Percentiles rank a stretch among this genome's conserved stretches.
Evolutionary conservation across 1,139 yeast species (phyloP).

Genomic region (Pichia sp.): DNA sequence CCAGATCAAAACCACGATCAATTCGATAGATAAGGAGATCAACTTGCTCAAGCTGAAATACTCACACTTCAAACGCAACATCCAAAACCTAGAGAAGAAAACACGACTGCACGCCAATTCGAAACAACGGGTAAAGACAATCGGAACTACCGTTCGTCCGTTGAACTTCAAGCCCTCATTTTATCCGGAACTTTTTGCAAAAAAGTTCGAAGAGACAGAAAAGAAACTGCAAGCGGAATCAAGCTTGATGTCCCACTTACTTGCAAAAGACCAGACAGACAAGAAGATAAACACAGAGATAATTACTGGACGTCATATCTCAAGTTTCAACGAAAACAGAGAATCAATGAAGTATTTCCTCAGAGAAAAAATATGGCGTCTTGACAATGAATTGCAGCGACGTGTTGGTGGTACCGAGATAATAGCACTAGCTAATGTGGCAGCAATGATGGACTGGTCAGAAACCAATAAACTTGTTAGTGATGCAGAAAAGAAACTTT

Average conservation of each 20-base stretch:
- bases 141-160: background rate
- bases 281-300: background rate
- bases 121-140: background rate
- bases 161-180: conserved; percentile 3
- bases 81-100: background rate
- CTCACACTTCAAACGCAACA: background rate
- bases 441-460: conserved; percentile 5
- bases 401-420: conserved; percentile 3
- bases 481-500: background rate
- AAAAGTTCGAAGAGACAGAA: conserved; percentile 1
- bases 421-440: conserved; percentile 2
- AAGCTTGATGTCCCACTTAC: background rate
- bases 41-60: background rate
- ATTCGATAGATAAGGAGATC: conserved; percentile 6
- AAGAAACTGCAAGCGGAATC: background rate
- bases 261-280: background rate
- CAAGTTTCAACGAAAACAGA: conserved; percentile 10
- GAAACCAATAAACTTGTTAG: conserved; percentile 2
- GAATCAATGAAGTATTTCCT: conserved; percentile 5
- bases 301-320: background rate
- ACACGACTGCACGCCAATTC: background rate
- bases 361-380: background rate
- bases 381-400: conserved; percentile 5
- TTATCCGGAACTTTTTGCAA: background rate
- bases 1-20: background rate